Percentiles rank a stretch among this genome's conserved stretches.
Conservation (phyloP, 352 stramenopile genomes). For the Pythium brassicae region DNA sequence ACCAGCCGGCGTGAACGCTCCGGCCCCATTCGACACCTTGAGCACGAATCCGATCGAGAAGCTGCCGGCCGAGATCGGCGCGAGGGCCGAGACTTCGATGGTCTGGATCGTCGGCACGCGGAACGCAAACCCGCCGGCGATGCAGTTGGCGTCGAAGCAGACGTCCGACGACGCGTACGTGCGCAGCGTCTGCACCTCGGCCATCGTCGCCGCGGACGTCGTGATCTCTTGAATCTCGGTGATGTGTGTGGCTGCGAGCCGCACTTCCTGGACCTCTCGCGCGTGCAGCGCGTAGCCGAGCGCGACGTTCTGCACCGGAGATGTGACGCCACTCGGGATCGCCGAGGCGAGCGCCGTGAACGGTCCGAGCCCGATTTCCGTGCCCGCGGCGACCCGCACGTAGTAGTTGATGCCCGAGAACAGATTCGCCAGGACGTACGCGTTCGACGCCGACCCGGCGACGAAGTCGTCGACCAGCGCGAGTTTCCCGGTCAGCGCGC, state of each 20-base stretch:
- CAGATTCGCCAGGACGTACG: slow-evolving; percentile 44
- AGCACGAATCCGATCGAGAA: slow-evolving; percentile 46
- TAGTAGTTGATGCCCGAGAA: slow-evolving; percentile 67
- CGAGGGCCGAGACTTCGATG: slow-evolving; percentile 49
- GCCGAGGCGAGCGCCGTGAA: slow-evolving; percentile 34
- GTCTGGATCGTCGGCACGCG: slow-evolving; percentile 72
- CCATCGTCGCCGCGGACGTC: slow-evolving; percentile 52
- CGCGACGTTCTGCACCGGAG: slow-evolving; percentile 42
- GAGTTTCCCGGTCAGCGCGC: slow-evolving; percentile 20
- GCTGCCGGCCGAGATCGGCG: slow-evolving; percentile 42
- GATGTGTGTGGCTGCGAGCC: slow-evolving; percentile 57
- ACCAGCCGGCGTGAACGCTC: slow-evolving; percentile 26
- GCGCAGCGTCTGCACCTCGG: slow-evolving; percentile 68
- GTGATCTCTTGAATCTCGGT: slow-evolving; percentile 66
- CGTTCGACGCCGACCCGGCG: slow-evolving; percentile 24
- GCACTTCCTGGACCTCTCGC: slow-evolving; percentile 65
- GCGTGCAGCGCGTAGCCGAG: slow-evolving; percentile 55
- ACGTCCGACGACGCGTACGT: slow-evolving; percentile 39
- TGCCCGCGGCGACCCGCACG: slow-evolving; percentile 51
- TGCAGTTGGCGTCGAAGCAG: slow-evolving; percentile 45
- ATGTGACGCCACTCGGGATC: slow-evolving; percentile 45
- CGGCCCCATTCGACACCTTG: slow-evolving; percentile 18
- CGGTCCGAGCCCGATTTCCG: slow-evolving; percentile 44
- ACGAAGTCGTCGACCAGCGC: slow-evolving; percentile 41
- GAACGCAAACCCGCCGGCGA: slow-evolving; percentile 55